Evolutionary conservation across 2,329 filamentous ascomycete genomes (phyloP).

Genomic region (Monilinia fructigena): DNA sequence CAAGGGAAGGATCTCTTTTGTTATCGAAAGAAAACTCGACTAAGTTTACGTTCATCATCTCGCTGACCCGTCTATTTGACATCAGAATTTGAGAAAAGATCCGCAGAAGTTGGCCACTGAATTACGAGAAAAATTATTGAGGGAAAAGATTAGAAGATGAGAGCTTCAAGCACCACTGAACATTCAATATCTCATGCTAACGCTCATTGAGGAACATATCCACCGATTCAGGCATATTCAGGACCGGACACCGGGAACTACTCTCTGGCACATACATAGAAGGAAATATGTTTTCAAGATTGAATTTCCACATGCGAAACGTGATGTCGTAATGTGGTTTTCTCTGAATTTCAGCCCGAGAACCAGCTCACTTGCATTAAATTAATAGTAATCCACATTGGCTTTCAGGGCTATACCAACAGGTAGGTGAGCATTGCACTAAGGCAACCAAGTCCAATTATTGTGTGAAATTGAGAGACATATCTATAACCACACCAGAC

Average conservation of each 20-base stretch:
- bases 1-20: slow-evolving; percentile 29
- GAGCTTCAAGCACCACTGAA: slow-evolving; percentile 46
- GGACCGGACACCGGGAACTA: neutral
- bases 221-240: slow-evolving; percentile 9
- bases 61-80: slow-evolving; percentile 41
- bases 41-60: slow-evolving; percentile 27
- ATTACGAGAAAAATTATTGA: slow-evolving; percentile 51
- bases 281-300: slow-evolving; percentile 18
- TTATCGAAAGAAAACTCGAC: slow-evolving; percentile 22
- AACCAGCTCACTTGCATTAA: neutral
- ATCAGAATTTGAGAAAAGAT: slow-evolving; percentile 40
- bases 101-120: slow-evolving; percentile 47
- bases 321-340: neutral
- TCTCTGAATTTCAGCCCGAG: neutral
- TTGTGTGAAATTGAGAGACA: neutral
- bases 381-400: neutral
- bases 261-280: slow-evolving; percentile 1
- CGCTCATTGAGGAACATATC: slow-evolving; percentile 42
- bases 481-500: neutral
- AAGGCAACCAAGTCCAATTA: neutral
- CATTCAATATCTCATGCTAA: slow-evolving; percentile 48
- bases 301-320: slow-evolving; percentile 1
- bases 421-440: neutral
- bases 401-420: neutral
- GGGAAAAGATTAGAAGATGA: slow-evolving; percentile 56